Evolutionary conservation across 177 flowering plant species (phyloP), one percentile per base, ranked within the genome.

Genomic region (Vitis hybrid): DNA sequence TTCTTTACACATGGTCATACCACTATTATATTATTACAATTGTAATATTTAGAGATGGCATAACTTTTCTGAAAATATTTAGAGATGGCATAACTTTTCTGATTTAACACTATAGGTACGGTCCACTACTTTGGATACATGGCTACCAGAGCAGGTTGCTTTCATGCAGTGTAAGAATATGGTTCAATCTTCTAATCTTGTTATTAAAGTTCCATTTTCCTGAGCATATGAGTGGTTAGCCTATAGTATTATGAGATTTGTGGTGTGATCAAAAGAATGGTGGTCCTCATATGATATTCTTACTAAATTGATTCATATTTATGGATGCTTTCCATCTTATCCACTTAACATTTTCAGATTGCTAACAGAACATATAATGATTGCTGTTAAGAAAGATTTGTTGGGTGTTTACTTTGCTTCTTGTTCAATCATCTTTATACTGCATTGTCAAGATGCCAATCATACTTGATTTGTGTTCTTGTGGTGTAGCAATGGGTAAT

Each of bases 81-180:
- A 59, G 21, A 19, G 21, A 21, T 21, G 24, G 54, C 1, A 6
- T 40, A 49, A 18, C 30, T 24, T 9, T 68, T 49, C 27, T 50
- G 4, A 10, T 70, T 62, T 61, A 67, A 54, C 12, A 6, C 4
- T 56, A 72, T 72, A 87, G 91, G 91, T 87, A n/a, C 71, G 91
- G 35, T 87, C 91, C 32, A 78, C 82, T 3, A 85, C 89, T 49
- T 66, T 85, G 70, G 86, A 85, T 48, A 85, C 88, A 18, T 85
- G 88, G 86, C 78, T 85, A 7, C 88, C 88, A 14, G 84, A 85
- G 52, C 88, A 85, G 67, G 83, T 85, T 70, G 72, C 82, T 27
- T 79, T 78, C 64, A 83, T 85, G 82, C 83, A 78, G 55, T 70
- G 88, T 85, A 81, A 79, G 86, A 64, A 52, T 55, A 24, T 48